These are phyloP conservation scores for Monilinia vaccinii-corymbosi DNA, from an alignment of 2,329 filamentous ascomycete genomes.

Conservation along the genomic window DNA sequence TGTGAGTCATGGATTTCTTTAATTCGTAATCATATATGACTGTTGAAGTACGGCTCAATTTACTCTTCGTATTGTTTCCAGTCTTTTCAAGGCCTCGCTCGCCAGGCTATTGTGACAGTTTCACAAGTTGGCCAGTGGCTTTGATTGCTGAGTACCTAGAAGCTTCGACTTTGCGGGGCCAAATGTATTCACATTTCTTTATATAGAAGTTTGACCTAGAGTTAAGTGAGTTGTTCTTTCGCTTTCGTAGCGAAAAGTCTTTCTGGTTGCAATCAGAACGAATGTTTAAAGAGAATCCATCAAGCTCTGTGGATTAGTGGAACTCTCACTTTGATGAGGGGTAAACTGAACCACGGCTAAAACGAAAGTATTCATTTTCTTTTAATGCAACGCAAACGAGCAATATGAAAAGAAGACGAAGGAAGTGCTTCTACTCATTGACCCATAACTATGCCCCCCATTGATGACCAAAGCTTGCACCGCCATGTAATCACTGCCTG, in stretches of 20 bases:
- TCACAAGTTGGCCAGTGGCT: background rate
- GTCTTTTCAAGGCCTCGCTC: background rate
- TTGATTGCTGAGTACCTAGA: background rate
- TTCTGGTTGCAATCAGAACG: background rate
- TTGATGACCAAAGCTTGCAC: conserved; percentile 55
- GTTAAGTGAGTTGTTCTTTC: background rate
- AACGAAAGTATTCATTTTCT: background rate
- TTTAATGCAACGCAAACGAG: fast-evolving
- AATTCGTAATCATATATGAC: background rate
- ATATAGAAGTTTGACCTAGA: background rate
- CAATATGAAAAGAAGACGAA: background rate
- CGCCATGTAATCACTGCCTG: conserved; percentile 55
- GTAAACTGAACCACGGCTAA: background rate
- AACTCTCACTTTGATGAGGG: background rate
- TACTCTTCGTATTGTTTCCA: background rate
- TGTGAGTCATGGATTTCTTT: background rate
- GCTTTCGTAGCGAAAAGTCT: background rate
- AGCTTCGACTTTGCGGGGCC: background rate
- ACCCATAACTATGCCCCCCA: conserved; percentile 20
- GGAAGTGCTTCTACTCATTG: background rate
- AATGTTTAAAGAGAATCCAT: background rate
- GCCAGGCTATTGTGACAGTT: background rate
- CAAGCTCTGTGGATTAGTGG: background rate
- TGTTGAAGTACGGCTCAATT: background rate
- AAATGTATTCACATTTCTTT: background rate